These are phyloP conservation scores for Corinectria fuckeliana DNA, from an alignment of 2,329 filamentous ascomycete species.

Conservation along the genomic window DNA sequence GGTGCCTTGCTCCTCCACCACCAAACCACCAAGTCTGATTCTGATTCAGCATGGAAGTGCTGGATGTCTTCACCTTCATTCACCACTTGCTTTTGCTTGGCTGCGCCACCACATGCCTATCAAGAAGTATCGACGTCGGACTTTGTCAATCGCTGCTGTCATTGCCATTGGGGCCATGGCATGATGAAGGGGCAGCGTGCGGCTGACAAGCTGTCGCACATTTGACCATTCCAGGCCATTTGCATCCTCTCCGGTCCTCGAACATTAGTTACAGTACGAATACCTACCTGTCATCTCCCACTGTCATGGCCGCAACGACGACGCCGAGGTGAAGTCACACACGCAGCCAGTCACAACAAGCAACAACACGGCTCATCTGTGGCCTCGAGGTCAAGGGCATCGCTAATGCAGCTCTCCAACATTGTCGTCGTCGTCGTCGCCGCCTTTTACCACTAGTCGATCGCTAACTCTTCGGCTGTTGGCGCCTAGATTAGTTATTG, in stretches of 20 bases:
- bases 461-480: not conserved
- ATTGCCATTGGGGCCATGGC: not conserved
- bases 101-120: not conserved
- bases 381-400: not conserved
- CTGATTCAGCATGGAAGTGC: not conserved
- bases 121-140: not conserved
- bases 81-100: not conserved
- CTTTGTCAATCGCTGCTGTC: not conserved
- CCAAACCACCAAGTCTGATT: not conserved
- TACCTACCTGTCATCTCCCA: not conserved
- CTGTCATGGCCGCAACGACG: not conserved
- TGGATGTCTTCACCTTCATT: not conserved
- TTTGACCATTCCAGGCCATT: not conserved
- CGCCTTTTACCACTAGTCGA: not conserved
- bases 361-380: not conserved
- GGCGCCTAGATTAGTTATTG: conserved; percentile 10
- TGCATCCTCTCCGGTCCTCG: not conserved
- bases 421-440: not conserved
- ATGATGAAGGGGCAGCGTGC: not conserved
- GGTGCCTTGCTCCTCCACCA: not conserved
- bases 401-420: not conserved
- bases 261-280: too few species aligned
- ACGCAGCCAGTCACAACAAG: not conserved
- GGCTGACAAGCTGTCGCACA: not conserved
- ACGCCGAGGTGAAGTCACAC: not conserved